A percentile compares a stretch with the other conserved stretches of the same genome.
Conservation (phyloP, 208 protist species). For the Acanthamoeba lenticulata region DNA sequence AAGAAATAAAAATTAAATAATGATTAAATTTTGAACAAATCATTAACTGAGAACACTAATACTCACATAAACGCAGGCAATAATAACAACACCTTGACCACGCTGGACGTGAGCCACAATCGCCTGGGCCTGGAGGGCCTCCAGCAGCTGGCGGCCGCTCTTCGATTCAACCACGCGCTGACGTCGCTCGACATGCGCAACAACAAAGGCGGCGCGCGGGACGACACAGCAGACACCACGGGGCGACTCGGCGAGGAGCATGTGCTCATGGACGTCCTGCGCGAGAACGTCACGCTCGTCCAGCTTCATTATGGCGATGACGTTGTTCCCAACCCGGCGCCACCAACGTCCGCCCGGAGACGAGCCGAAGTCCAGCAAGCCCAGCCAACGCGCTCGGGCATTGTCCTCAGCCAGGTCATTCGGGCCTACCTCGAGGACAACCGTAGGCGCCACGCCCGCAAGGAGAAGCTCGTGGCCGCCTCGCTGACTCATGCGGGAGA, state of each 20-base stretch:
- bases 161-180: constrained; percentile 13
- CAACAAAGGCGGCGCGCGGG: neutral
- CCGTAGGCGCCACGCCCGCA: neutral
- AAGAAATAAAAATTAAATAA: no score
- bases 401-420: neutral
- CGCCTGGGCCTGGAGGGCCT: neutral
- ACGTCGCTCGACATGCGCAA: neutral
- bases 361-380: neutral
- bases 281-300: constrained; percentile 39
- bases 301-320: constrained; percentile 5
- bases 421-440: neutral
- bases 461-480: neutral
- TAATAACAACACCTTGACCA: constrained; percentile 20
- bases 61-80: no score
- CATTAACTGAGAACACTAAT: no score
- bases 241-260: neutral
- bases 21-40: no score
- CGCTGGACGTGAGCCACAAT: constrained; percentile 23
- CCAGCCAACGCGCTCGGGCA: neutral
- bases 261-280: neutral
- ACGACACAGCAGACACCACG: neutral
- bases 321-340: neutral
- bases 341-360: no score
- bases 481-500: neutral
- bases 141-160: neutral